These are phyloP conservation scores for Neurospora discreta DNA, from an alignment of 495 filamentous ascomycete genomes.

Conservation along the genomic window DNA sequence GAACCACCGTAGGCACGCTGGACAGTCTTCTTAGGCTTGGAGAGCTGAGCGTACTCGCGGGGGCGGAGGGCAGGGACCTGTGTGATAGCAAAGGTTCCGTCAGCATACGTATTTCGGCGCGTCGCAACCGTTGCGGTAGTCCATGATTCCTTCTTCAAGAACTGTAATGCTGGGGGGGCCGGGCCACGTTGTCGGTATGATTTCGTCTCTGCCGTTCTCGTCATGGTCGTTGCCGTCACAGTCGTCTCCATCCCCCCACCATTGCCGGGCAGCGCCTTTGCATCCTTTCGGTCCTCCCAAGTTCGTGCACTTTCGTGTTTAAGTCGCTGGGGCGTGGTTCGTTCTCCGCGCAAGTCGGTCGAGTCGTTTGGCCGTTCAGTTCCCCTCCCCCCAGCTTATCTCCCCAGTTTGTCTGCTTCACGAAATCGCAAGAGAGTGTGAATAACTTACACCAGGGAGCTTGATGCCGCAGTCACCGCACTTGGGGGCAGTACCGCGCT, in stretches of 20 bases:
- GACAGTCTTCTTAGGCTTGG: conserved; percentile 96
- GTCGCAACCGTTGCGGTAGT: neutral
- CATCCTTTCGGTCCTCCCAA: neutral
- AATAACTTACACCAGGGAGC: conserved; percentile 74
- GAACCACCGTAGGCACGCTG: conserved; percentile 96
- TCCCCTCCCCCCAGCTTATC: neutral
- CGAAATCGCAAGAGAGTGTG: neutral
- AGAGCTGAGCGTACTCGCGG: conserved; percentile 91
- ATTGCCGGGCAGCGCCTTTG: neutral
- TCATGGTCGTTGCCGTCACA: neutral
- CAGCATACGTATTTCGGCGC: neutral
- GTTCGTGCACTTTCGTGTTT: neutral
- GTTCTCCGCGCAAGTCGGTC: neutral
- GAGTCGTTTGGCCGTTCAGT: neutral
- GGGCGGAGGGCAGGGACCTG: conserved; percentile 94
- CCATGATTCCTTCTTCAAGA: neutral
- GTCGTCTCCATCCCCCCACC: neutral
- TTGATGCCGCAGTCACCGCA: conserved; percentile 98
- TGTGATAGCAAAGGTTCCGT: conserved; percentile 10
- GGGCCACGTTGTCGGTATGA: neutral
- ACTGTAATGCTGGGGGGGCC: neutral
- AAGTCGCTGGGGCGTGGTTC: neutral
- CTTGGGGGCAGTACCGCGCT: conserved; percentile 90
- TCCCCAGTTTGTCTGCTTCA: neutral
- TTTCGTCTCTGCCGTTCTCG: conserved; percentile 2